phyloP scores from a whole-genome alignment of 148 eudicot genomes.

The Cornus controversa region DNA sequence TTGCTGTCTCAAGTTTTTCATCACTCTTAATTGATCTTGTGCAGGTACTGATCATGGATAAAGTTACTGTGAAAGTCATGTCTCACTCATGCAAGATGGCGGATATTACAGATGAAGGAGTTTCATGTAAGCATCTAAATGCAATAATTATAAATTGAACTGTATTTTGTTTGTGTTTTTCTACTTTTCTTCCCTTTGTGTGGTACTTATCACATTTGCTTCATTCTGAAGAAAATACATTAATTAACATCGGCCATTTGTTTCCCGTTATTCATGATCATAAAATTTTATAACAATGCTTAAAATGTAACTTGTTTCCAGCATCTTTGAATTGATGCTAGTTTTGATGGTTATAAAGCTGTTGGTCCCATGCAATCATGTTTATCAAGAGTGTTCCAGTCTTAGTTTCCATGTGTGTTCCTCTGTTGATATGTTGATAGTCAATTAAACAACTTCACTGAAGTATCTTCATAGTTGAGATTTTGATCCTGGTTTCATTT shows the following conservation, averaged over 20 bases:
- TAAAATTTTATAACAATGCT: background rate
- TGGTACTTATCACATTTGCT: background rate
- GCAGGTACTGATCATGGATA: constrained; percentile 98
- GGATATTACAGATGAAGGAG: constrained; percentile 94
- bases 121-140: constrained; percentile 67
- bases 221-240: background rate
- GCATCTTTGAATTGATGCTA: background rate
- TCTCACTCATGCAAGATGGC: constrained; percentile 97
- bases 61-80: constrained; percentile 94
- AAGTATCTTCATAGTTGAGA: background rate
- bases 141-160: background rate
- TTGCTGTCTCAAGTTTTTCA: background rate
- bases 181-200: background rate
- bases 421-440: background rate
- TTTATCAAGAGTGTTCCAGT: background rate
- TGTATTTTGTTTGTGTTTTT: background rate
- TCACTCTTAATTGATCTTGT: background rate
- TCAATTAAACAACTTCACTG: background rate
- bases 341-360: background rate
- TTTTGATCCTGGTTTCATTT: constrained; percentile 2
- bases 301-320: background rate
- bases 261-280: background rate
- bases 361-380: background rate
- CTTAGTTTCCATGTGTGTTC: background rate
- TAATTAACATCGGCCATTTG: background rate